Evolutionary conservation across 208 protist genomes (phyloP).

Genomic region (Wallacemonas sp.): DNA sequence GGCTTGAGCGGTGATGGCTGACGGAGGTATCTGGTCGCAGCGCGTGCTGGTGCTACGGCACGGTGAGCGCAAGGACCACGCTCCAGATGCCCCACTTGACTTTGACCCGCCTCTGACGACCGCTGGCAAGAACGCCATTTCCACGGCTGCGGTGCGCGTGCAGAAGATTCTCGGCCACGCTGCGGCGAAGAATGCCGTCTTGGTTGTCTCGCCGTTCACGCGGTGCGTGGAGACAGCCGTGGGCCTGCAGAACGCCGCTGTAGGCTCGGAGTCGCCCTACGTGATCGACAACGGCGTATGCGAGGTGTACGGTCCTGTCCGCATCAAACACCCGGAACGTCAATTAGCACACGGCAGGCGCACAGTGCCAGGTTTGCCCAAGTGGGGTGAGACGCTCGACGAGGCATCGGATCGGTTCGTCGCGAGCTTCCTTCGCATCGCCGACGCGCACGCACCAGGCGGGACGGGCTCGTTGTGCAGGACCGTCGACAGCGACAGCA

Average conservation of each 20-base stretch:
- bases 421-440: conserved; percentile 31
- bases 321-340: conserved; percentile 42
- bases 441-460: conserved; percentile 5
- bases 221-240: conserved; percentile 71
- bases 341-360: conserved; percentile 13
- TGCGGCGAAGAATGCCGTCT: conserved; percentile 22
- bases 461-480: neutral
- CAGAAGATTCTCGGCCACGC: conserved; percentile 28
- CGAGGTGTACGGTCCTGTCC: conserved; percentile 76
- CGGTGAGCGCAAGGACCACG: conserved; percentile 74
- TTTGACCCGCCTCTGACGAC: conserved; percentile 73
- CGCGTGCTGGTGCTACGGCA: conserved; percentile 78
- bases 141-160: conserved; percentile 34
- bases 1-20: neutral
- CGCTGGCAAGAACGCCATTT: conserved; percentile 43
- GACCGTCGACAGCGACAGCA: neutral
- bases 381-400: conserved; percentile 73
- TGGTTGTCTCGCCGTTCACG: conserved; percentile 73
- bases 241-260: conserved; percentile 41
- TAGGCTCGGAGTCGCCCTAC: conserved; percentile 32
- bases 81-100: conserved; percentile 43
- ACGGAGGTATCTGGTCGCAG: conserved; percentile 15
- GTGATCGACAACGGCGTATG: conserved; percentile 67
- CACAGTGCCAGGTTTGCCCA: conserved; percentile 24
- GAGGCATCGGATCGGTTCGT: conserved; percentile 39